These are phyloP conservation scores for Fusarium devonianum DNA, from an alignment of 2,329 filamentous ascomycete genomes.

Conservation along the genomic window DNA sequence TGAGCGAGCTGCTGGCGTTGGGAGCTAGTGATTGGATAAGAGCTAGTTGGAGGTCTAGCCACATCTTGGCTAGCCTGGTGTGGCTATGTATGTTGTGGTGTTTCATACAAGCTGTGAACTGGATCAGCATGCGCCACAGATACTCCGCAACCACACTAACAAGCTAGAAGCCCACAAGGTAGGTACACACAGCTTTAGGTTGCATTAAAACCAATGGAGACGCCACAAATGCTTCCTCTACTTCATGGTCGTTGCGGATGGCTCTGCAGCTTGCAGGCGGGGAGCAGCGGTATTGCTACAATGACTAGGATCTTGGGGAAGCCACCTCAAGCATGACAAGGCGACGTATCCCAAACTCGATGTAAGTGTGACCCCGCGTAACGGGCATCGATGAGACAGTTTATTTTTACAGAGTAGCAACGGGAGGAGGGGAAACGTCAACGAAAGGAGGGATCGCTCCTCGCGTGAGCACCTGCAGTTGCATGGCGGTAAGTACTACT, in stretches of 20 bases:
- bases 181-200: no score
- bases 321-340: conserved; percentile 29
- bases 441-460: conserved; percentile 17
- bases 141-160: no score
- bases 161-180: no score
- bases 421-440: conserved; percentile 13
- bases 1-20: conserved; percentile 13
- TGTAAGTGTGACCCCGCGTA: conserved; percentile 12
- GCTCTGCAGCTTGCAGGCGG: conserved; percentile 16
- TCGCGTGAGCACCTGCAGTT: conserved; percentile 25
- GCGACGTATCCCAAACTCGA: conserved; percentile 19
- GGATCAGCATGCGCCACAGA: no score
- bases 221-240: conserved; percentile 13
- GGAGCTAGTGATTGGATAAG: conserved; percentile 29
- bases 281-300: conserved; percentile 16
- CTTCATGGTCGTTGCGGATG: conserved; percentile 8
- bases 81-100: no score
- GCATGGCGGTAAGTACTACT: conserved; percentile 12
- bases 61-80: conserved; percentile 19
- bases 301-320: conserved; percentile 24
- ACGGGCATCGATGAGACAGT: conserved; percentile 5
- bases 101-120: no score
- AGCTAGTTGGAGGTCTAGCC: not conserved
- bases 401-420: not conserved
- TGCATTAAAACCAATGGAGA: no score